phyloP scores from a whole-genome alignment of 2,329 filamentous ascomycete species.

The Trichoderma atrobrunneum region DNA sequence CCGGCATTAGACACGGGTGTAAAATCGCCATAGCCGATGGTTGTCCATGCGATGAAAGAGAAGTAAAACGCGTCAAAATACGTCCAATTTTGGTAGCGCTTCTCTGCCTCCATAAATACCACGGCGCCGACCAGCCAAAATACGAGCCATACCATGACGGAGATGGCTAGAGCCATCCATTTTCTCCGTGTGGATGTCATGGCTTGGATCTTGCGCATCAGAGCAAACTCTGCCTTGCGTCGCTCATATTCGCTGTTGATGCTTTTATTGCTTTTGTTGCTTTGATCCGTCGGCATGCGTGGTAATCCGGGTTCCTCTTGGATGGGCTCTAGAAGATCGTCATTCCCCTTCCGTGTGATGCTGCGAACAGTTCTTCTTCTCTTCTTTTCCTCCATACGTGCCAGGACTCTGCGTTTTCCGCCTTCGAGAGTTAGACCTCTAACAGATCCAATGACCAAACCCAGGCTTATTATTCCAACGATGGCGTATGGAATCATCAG shows the following conservation, averaged over 20 bases:
- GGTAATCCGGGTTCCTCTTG: neutral
- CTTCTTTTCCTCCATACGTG: constrained; percentile 59
- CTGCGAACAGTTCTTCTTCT: constrained; percentile 47
- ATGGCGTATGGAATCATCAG: constrained; percentile 82
- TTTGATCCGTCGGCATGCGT: constrained; percentile 4
- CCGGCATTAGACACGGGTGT: constrained; percentile 74
- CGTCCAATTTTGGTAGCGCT: constrained; percentile 56
- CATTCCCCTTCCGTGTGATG: constrained; percentile 45
- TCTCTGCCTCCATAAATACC: constrained; percentile 61
- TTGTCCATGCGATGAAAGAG: constrained; percentile 76
- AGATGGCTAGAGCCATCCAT: constrained; percentile 71
- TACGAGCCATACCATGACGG: constrained; percentile 63
- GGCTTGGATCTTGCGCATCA: constrained; percentile 79
- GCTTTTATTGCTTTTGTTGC: constrained; percentile 36
- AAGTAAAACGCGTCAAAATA: constrained; percentile 88
- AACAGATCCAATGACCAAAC: constrained; percentile 79
- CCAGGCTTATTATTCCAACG: constrained; percentile 78
- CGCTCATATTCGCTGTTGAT: constrained; percentile 51
- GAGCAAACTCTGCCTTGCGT: constrained; percentile 67
- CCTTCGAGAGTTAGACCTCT: constrained; percentile 62
- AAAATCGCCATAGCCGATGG: constrained; percentile 83
- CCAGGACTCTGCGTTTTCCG: constrained; percentile 49
- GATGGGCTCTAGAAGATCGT: constrained; percentile 47
- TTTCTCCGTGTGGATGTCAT: constrained; percentile 62
- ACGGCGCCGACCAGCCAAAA: constrained; percentile 80